Conservation (phyloP, 805 yeast species). For the Candida jianshihensis region DNA sequence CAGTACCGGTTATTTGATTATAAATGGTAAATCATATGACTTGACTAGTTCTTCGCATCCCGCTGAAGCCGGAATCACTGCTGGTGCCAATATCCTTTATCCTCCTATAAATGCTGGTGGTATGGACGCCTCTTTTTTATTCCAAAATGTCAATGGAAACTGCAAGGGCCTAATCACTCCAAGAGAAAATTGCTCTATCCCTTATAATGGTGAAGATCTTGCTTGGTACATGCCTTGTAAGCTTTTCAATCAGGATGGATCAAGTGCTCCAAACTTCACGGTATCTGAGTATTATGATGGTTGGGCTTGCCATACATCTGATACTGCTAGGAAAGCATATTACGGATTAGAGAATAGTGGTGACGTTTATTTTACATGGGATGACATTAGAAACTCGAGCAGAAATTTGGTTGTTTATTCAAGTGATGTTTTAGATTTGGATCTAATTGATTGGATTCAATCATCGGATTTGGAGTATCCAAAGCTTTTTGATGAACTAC, state of each 20-base stretch:
- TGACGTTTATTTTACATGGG: conserved; percentile 87
- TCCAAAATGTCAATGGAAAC: conserved; percentile 88
- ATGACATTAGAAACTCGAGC: conserved; percentile 59
- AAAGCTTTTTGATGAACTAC: conserved; percentile 55
- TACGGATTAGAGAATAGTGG: conserved; percentile 55
- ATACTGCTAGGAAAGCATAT: conserved; percentile 60
- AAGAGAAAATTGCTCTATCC: conserved; percentile 61
- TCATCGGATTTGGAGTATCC: conserved; percentile 69
- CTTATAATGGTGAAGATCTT: conserved; percentile 52
- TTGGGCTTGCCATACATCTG: conserved; percentile 85
- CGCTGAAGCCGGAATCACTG: conserved; percentile 67
- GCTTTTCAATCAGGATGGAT: conserved; percentile 60
- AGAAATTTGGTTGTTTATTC: conserved; percentile 83
- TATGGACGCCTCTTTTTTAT: conserved; percentile 72
- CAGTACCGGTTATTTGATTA: conserved; percentile 51
- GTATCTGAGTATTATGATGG: conserved; percentile 59
- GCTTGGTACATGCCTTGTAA: conserved; percentile 98
- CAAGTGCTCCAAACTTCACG: conserved; percentile 58
- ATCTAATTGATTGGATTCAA: conserved; percentile 69
- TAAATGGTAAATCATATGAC: conserved; percentile 78
- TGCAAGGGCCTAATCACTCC: conserved; percentile 77
- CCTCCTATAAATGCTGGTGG: conserved; percentile 90
- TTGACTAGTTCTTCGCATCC: conserved; percentile 72
- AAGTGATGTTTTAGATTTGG: conserved; percentile 82
- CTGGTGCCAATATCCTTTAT: conserved; percentile 66